Evolutionary conservation across 2,329 filamentous ascomycete species (phyloP).

Genomic region (Fusarium siculi): DNA sequence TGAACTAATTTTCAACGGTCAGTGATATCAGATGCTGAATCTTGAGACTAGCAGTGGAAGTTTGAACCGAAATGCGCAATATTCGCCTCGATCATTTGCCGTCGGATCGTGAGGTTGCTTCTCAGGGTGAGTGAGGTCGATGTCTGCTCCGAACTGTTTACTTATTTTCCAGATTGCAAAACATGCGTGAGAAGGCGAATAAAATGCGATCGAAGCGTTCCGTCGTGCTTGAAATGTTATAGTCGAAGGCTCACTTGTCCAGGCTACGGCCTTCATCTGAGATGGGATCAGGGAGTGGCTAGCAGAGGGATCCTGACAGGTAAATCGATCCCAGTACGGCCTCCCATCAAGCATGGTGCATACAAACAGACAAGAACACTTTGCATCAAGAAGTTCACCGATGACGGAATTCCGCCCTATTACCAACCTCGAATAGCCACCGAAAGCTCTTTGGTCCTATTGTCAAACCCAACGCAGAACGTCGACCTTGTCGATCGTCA

Average conservation of each 20-base stretch:
- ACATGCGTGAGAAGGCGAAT: slow-evolving; percentile 1
- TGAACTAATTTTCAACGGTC: neutral
- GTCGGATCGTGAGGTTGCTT: neutral
- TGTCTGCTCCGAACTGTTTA: neutral
- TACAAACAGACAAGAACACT: neutral
- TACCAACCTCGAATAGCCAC: neutral
- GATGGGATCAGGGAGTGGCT: slow-evolving; percentile 8
- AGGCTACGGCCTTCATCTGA: neutral
- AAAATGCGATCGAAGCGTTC: neutral
- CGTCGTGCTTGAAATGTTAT: neutral
- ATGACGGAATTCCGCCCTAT: rapidly evolving
- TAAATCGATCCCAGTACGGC: neutral
- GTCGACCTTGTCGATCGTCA: neutral
- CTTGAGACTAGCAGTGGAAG: neutral
- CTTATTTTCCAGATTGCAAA: neutral
- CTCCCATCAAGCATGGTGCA: neutral
- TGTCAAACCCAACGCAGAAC: neutral
- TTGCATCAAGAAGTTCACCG: too few species aligned
- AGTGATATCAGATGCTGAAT: too few species aligned
- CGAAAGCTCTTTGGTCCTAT: rapidly evolving
- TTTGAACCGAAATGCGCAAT: neutral
- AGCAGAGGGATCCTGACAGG: neutral
- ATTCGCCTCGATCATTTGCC: neutral
- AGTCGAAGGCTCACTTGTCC: neutral
- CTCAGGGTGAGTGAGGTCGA: neutral